Evolutionary conservation across 768 basidiomycete species (phyloP).

Genomic region (Calocera viscosa): DNA sequence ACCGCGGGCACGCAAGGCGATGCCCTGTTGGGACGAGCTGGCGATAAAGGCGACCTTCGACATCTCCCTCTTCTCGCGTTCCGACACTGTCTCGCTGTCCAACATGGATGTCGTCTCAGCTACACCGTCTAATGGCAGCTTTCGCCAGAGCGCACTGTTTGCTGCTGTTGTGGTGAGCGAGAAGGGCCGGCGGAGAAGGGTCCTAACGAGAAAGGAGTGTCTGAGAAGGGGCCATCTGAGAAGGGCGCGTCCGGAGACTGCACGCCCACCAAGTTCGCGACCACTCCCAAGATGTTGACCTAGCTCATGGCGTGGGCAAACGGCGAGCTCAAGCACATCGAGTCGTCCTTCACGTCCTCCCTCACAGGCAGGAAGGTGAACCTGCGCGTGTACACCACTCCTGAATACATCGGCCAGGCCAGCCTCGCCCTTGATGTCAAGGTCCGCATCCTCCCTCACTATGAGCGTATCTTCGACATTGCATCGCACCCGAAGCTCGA

Average conservation of each 20-base stretch:
- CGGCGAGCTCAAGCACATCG: slow-evolving; percentile 60
- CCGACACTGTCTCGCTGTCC: slow-evolving; percentile 60
- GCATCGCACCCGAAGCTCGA: slow-evolving; percentile 91
- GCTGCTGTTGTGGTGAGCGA: background rate
- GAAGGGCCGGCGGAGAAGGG: slow-evolving; percentile 1
- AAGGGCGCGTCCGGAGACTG: background rate
- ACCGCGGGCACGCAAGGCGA: slow-evolving; percentile 68
- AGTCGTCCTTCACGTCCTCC: slow-evolving; percentile 65
- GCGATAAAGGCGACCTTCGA: slow-evolving; percentile 70
- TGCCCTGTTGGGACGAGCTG: slow-evolving; percentile 92
- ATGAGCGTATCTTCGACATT: slow-evolving; percentile 85
- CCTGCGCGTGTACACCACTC: slow-evolving; percentile 73
- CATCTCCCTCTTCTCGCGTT: slow-evolving; percentile 67
- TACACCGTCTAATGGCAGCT: background rate
- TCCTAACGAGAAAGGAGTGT: background rate
- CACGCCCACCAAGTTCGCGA: slow-evolving; percentile 57
- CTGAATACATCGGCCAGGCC: slow-evolving; percentile 70
- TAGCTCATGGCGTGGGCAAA: slow-evolving; percentile 85
- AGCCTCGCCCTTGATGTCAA: slow-evolving; percentile 82
- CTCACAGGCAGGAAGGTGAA: slow-evolving; percentile 58
- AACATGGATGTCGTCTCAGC: slow-evolving; percentile 55
- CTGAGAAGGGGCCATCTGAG: background rate
- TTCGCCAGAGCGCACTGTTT: background rate
- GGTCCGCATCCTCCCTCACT: slow-evolving; percentile 64
- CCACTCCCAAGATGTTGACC: slow-evolving; percentile 72